Evolutionary conservation across 768 basidiomycete genomes (phyloP), one percentile per base, ranked within the genome.

Genomic region (Myochromella boudieri): DNA sequence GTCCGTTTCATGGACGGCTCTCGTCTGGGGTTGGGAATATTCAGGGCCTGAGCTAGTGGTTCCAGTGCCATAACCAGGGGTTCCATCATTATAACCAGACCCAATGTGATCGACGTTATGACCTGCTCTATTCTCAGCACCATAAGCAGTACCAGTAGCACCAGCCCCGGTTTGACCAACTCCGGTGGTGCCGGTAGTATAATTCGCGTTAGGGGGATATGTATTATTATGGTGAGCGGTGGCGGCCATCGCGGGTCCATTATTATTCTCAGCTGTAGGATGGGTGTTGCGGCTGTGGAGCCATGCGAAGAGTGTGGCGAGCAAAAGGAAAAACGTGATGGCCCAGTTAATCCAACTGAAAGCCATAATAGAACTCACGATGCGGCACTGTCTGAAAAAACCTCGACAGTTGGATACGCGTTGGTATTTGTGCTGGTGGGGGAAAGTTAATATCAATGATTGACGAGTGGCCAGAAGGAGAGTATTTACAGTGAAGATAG

Each of bases 331-430:
- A 38, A 77, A 64, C 14, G 74, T 59, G 28, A 80, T 59, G 52
- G 74, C 66, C 75, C 78, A 88, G 50, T 74, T 73, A 22, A 86
- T 74, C 84, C 85, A 89, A 11, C 81, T 69, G 46, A 85, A 84
- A 0, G 81, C 84, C 32, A 86, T 70, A 63, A 88, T 74, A 1
- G 79, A 74, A 4, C 80, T 80, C 20, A 89, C 74, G 42, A 85
- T 60, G 12, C 78, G 76, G 62, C 87, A 89, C 20, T 60, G 58
- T 4, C 68, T 65, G 47, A 68, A 68, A 57, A 62, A 73, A 25
- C 63, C 62, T 48, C 78, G 74, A 64, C 87, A 88, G 60, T 72
- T 80, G n/a, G 68, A 68, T 6, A 87, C 70, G 49, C 79, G 57
- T 20, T 69, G 72, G 75, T 79, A 88, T 37, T 68, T 62, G 41